These are phyloP conservation scores for Leptomonas seymouri DNA, from an alignment of 208 protist genomes.

Conservation along the genomic window DNA sequence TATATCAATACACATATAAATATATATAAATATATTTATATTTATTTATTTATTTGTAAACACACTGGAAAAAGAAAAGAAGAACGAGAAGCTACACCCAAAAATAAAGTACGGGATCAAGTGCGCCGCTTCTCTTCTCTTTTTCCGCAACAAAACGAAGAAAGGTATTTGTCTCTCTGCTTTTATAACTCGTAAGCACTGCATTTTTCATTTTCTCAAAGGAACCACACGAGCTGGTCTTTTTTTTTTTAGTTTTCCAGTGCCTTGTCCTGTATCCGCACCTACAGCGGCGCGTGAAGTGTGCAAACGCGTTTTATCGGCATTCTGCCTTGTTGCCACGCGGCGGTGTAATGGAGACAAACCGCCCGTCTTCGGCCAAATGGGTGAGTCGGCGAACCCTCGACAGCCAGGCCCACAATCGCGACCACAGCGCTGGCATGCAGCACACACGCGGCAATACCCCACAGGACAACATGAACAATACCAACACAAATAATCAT, in stretches of 20 bases:
- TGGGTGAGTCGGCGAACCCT: conserved; percentile 36
- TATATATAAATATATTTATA: too few relatives aligned
- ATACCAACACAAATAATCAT: conserved; percentile 13
- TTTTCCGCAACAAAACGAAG: too few relatives aligned
- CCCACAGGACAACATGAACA: conserved; percentile 13
- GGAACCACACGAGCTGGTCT: neutral
- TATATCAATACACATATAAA: too few relatives aligned
- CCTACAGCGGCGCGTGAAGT: neutral
- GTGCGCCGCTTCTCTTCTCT: too few relatives aligned
- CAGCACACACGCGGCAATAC: conserved; percentile 8
- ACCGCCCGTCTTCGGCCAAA: conserved; percentile 21
- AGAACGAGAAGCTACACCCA: too few relatives aligned
- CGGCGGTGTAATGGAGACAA: conserved; percentile 16
- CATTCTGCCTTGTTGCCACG: neutral
- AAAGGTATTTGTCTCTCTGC: neutral
- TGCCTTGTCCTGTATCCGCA: neutral
- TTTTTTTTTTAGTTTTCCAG: conserved; percentile 12
- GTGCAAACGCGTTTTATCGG: neutral
- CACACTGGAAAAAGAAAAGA: neutral
- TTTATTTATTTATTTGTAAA: neutral
- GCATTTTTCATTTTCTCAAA: neutral
- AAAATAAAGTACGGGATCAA: too few relatives aligned
- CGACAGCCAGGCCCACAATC: conserved; percentile 32
- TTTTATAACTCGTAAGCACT: neutral
- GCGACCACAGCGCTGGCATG: conserved; percentile 20